Base-by-base conservation (phyloP, 768 basidiomycete species). In the Pleurotus pulmonarius region DNA sequence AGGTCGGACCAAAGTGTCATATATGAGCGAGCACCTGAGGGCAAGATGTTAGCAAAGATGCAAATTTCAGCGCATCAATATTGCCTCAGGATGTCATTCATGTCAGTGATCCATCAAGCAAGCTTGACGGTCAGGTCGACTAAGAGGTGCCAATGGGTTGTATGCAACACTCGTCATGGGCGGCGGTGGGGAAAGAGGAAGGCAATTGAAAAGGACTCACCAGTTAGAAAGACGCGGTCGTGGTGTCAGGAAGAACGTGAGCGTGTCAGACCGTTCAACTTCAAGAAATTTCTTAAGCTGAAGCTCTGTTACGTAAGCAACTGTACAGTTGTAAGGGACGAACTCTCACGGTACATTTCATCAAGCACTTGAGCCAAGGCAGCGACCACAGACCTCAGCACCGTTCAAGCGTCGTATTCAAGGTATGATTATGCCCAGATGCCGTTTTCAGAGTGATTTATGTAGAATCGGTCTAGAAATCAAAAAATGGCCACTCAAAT, bases 61-160 rank as follows among this genome's bases (percentile, higher is more conserved):
- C 52, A 51, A 49, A 44, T 3, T 34, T 4, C 8, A 34, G 29
- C 29, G 11, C 3, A 34, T 8, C 4, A 3, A 11, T 8, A 34
- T 34, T 64, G 82, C 86, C 83, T 90, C 90, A 90, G 86, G 78
- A 81, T 84, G 79, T 80, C 83, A 83, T 85, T 84, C 69, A 92
- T 90, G 89, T 90, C 89, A 90, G 81, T 83, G 81, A 83, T 73
- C 70, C 80, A 72, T 73, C 70, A 65, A 66, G 71, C 65, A 60
- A 64, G 61, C 55, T 58, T 68, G 69, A 68, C 76, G 63, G 75
- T 70, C 83, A 84, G 68, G 81, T 92, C 87, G 85, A 90, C 89
- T 91, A 91, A 90, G 89, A 92, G 90, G 89, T 90, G 88, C 90
- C 89, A 92, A 83, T 81, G 82, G 59, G 86, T 76, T 78, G 73